These are phyloP conservation scores for Fonsecaea nubica DNA, from an alignment of 2,329 filamentous ascomycete genomes.

Conservation along the genomic window DNA sequence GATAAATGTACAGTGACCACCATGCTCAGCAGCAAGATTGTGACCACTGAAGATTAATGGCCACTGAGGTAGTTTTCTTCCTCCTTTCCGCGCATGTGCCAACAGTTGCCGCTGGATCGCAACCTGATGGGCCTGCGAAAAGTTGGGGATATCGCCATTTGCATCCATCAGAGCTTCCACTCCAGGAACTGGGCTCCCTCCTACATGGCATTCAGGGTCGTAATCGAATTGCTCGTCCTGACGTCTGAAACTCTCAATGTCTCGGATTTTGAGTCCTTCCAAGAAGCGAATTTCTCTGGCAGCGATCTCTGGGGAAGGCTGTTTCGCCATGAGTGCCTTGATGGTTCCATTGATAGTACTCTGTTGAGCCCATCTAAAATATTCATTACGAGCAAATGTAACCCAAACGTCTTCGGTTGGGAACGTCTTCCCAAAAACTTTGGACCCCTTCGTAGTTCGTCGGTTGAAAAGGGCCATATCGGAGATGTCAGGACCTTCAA, in stretches of 20 bases:
- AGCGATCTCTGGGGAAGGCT: neutral
- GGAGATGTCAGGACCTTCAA: conserved; percentile 66
- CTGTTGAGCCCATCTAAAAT: conserved; percentile 39
- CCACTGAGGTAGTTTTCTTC: conserved; percentile 33
- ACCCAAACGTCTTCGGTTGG: conserved; percentile 45
- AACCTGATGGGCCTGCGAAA: neutral
- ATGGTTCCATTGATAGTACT: conserved; percentile 39
- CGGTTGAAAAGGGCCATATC: conserved; percentile 56
- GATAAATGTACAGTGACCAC: conserved; percentile 31
- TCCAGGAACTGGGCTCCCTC: conserved; percentile 10
- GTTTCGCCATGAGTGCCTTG: conserved; percentile 20
- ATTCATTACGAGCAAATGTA: conserved; percentile 35
- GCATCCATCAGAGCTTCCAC: neutral
- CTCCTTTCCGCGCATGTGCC: neutral
- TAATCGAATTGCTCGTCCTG: conserved; percentile 31
- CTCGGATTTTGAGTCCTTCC: conserved; percentile 24
- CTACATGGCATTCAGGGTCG: conserved; percentile 28
- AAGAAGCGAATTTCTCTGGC: conserved; percentile 26
- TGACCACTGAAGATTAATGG: conserved; percentile 40
- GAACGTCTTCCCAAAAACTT: conserved; percentile 56
- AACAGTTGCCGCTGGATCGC: neutral
- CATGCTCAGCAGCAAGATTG: conserved; percentile 44
- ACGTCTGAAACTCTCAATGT: conserved; percentile 35
- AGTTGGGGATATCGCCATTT: neutral
- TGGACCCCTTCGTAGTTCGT: conserved; percentile 45